phyloP scores from a whole-genome alignment of 345 rosid genomes.

The Chamaenerion angustifolium region DNA sequence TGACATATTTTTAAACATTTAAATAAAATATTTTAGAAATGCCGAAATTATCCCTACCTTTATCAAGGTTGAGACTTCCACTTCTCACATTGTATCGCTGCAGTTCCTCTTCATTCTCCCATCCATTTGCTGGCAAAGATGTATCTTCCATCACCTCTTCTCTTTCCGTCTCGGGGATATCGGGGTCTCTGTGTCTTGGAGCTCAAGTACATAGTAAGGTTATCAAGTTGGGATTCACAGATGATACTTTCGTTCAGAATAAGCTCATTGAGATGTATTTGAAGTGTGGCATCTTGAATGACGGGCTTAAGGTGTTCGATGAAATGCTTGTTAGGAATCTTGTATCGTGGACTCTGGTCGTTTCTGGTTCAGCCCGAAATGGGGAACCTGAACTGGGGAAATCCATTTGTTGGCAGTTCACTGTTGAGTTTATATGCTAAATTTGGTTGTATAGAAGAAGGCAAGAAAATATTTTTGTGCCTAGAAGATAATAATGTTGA shows the following conservation, averaged over 20 bases:
- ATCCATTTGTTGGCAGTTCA: conserved; percentile 22
- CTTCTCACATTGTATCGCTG: no score
- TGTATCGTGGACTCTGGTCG: no score
- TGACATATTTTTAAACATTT: no score
- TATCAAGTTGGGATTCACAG: conserved; percentile 16
- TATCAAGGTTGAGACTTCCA: no score
- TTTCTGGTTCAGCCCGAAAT: no score
- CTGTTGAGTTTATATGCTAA: conserved; percentile 19
- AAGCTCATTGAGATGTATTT: conserved; percentile 16
- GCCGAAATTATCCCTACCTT: no score
- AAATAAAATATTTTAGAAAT: no score
- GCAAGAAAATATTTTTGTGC: conserved; percentile 14
- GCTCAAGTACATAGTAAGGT: conserved; percentile 20
- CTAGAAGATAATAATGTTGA: conserved; percentile 1
- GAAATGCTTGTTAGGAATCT: no score
- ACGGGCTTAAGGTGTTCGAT: no score
- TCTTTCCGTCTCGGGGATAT: conserved; percentile 7
- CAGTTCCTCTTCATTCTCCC: no score
- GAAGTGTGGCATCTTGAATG: conserved; percentile 2
- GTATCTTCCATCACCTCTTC: no score
- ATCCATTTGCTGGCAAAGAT: no score
- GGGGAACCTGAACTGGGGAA: conserved; percentile 10
- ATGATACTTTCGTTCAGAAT: conserved; percentile 19
- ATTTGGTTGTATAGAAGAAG: conserved; percentile 22
- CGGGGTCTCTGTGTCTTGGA: conserved; percentile 12